Evolutionary conservation across 352 stramenopile species (phyloP).

Genomic region (Phytophthora parvispora): DNA sequence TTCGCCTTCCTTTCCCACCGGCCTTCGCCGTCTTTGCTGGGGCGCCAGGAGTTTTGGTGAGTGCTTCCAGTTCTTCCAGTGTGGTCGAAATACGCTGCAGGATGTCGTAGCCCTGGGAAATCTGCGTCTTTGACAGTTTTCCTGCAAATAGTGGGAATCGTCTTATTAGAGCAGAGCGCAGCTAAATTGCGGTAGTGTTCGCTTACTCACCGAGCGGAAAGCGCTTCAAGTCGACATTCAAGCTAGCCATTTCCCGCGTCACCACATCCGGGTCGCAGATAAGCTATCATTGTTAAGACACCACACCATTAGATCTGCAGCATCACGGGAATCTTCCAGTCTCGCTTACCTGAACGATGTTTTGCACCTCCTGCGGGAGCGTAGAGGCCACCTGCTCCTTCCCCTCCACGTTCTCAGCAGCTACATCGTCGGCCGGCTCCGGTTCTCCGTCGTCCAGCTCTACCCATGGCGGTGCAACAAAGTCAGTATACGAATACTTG

Average conservation of each 20-base stretch:
- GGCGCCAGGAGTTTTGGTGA: slow-evolving; percentile 26
- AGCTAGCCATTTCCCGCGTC: slow-evolving; percentile 49
- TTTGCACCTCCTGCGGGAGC: slow-evolving; percentile 43
- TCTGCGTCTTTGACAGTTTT: slow-evolving; percentile 66
- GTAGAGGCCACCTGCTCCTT: slow-evolving; percentile 37
- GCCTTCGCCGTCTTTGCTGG: slow-evolving; percentile 26
- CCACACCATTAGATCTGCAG: slow-evolving; percentile 1
- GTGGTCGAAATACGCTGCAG: slow-evolving; percentile 56
- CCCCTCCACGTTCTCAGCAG: slow-evolving; percentile 32
- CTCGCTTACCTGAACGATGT: slow-evolving; percentile 43
- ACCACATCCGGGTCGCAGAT: slow-evolving; percentile 66
- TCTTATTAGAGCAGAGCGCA: background rate
- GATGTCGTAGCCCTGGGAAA: slow-evolving; percentile 68
- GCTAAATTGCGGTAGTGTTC: background rate
- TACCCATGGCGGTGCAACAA: background rate
- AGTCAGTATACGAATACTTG: background rate
- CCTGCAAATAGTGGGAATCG: slow-evolving; percentile 14
- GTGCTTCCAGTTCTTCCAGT: slow-evolving; percentile 49
- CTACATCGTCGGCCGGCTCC: slow-evolving; percentile 26
- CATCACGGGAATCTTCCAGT: background rate
- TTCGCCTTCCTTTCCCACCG: slow-evolving; percentile 28
- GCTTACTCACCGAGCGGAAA: slow-evolving; percentile 48
- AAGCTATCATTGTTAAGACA: slow-evolving; percentile 32
- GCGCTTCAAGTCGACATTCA: slow-evolving; percentile 67
- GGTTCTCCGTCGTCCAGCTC: slow-evolving; percentile 52